Evolutionary conservation across 202 grass and related monocot genomes (phyloP).

Genomic region (Hordeum pubiflorum): DNA sequence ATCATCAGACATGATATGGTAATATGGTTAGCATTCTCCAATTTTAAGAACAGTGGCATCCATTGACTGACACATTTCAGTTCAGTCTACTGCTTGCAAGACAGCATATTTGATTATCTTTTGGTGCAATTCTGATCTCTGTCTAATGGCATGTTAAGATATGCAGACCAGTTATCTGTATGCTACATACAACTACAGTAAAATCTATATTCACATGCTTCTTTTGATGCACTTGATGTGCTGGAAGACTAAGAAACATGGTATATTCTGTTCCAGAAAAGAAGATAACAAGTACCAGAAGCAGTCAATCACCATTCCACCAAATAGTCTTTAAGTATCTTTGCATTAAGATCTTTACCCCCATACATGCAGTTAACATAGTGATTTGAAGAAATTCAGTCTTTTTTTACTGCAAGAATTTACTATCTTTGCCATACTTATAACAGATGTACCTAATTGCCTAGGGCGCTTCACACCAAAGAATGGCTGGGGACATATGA

Average conservation of each 20-base stretch:
- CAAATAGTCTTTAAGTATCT: background rate
- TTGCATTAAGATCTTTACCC: background rate
- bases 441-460: constrained; percentile 43
- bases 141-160: background rate
- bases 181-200: background rate
- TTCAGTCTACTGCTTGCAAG: background rate
- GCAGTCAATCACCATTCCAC: background rate
- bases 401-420: background rate
- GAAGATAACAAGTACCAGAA: background rate
- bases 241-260: background rate
- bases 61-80: background rate
- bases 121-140: background rate
- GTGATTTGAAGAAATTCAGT: background rate
- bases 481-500: constrained; percentile 91
- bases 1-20: background rate
- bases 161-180: background rate
- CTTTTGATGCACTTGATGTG: background rate
- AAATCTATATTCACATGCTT: background rate
- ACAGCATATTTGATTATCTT: background rate
- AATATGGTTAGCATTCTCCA: background rate
- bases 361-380: background rate
- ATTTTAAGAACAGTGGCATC: background rate
- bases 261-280: background rate
- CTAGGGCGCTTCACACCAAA: constrained; percentile 82
- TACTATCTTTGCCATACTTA: background rate